Conservation (phyloP, 2,329 filamentous ascomycete species). For the Tolypocladium paradoxum region DNA sequence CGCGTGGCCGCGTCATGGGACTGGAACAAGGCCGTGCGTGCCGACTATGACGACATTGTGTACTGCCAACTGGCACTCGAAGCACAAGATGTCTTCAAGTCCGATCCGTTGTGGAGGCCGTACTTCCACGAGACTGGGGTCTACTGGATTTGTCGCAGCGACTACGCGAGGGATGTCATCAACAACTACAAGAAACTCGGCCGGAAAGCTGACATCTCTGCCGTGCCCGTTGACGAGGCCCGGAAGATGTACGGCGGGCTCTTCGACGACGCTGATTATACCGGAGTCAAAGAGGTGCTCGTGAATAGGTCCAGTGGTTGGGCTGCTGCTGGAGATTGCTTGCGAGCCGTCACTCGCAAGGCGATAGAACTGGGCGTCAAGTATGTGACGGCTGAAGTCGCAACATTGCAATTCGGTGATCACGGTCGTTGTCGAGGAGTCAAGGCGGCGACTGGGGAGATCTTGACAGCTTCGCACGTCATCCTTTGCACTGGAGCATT, state of each 20-base stretch:
- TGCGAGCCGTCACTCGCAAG: slow-evolving; percentile 42
- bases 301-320: slow-evolving; percentile 53
- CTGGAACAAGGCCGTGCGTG: slow-evolving; percentile 62
- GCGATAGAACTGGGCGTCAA: slow-evolving; percentile 45
- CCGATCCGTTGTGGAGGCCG: slow-evolving; percentile 42
- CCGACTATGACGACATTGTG: slow-evolving; percentile 54
- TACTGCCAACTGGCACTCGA: slow-evolving; percentile 57
- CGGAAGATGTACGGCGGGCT: slow-evolving; percentile 44
- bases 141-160: slow-evolving; percentile 41
- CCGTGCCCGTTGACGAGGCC: slow-evolving; percentile 33
- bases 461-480: slow-evolving; percentile 37
- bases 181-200: slow-evolving; percentile 39
- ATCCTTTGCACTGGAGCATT: slow-evolving; percentile 47
- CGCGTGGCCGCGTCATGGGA: slow-evolving; percentile 56
- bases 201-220: slow-evolving; percentile 26
- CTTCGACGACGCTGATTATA: slow-evolving; percentile 50
- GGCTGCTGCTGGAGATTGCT: slow-evolving; percentile 49
- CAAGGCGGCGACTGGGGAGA: slow-evolving; percentile 29
- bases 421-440: slow-evolving; percentile 37
- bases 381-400: slow-evolving; percentile 44
- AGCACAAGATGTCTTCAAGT: slow-evolving; percentile 50
- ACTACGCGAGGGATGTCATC: slow-evolving; percentile 39
- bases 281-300: slow-evolving; percentile 46
- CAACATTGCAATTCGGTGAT: slow-evolving; percentile 33
- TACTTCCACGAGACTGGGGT: slow-evolving; percentile 52